Conservation (phyloP, 495 filamentous ascomycete species). For the Aspergillus bertholletiae region DNA sequence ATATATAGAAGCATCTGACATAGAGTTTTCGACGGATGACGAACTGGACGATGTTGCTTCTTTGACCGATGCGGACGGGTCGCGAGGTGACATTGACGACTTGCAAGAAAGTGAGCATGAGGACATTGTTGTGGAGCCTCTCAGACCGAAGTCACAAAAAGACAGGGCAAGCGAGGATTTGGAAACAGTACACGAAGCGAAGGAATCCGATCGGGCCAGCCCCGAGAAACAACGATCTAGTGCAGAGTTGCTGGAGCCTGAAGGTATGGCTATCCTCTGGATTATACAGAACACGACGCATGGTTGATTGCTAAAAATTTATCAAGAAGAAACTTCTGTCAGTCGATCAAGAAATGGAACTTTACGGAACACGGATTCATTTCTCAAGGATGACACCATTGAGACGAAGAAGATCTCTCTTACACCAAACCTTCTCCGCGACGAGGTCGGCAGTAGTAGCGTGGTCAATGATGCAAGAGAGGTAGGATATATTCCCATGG, state of each 20-base stretch:
- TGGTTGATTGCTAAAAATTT: background rate
- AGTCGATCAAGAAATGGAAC: slow-evolving; percentile 79
- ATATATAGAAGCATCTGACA: slow-evolving; percentile 86
- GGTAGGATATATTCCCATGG: slow-evolving; percentile 38
- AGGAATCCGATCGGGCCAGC: slow-evolving; percentile 27
- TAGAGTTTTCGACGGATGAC: slow-evolving; percentile 88
- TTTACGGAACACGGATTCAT: slow-evolving; percentile 85
- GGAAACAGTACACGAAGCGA: slow-evolving; percentile 25
- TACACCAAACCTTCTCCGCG: slow-evolving; percentile 89
- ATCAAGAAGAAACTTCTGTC: slow-evolving; percentile 48
- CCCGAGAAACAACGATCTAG: slow-evolving; percentile 50
- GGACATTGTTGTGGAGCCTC: slow-evolving; percentile 46
- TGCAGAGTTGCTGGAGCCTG: slow-evolving; percentile 61
- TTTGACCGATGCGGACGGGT: slow-evolving; percentile 50
- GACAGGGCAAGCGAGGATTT: slow-evolving; percentile 32
- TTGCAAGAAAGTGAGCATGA: slow-evolving; percentile 31
- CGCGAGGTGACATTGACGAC: slow-evolving; percentile 41
- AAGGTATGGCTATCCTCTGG: slow-evolving; percentile 25
- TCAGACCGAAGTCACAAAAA: slow-evolving; percentile 37
- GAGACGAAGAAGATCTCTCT: slow-evolving; percentile 97
- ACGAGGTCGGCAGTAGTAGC: slow-evolving; percentile 62
- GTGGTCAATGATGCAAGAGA: slow-evolving; percentile 65
- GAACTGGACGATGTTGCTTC: slow-evolving; percentile 58
- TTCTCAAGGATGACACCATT: slow-evolving; percentile 92
- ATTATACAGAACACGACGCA: background rate